Evolutionary conservation across 2,329 filamentous ascomycete genomes (phyloP).

Genomic region (Phialemonium atrogriseum): DNA sequence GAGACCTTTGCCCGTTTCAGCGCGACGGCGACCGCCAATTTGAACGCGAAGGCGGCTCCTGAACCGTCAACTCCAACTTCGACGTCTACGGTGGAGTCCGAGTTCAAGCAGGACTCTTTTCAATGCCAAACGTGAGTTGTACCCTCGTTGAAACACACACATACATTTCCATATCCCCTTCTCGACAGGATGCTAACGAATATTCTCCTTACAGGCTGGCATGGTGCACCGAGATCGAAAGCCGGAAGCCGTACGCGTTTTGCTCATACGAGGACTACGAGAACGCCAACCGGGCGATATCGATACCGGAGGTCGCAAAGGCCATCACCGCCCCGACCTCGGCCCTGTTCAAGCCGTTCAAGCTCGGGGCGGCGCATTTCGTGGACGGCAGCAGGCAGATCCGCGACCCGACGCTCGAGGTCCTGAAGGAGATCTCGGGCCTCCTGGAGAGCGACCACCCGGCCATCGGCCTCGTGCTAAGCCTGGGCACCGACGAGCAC

Average conservation of each 20-base stretch:
- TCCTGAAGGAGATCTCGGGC: slow-evolving; percentile 13
- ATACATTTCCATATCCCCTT: too few species aligned
- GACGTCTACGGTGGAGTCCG: slow-evolving; percentile 7
- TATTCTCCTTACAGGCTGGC: too few species aligned
- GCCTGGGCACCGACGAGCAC: slow-evolving; percentile 15
- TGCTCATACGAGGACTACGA: slow-evolving; percentile 16
- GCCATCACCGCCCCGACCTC: slow-evolving; percentile 14
- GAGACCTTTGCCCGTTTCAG: slow-evolving; percentile 15
- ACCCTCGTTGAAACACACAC: too few species aligned
- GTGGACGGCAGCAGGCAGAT: slow-evolving; percentile 17
- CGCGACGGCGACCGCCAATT: slow-evolving; percentile 8
- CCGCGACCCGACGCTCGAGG: slow-evolving; percentile 14
- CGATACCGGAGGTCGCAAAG: slow-evolving; percentile 16
- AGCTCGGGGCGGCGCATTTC: slow-evolving; percentile 14
- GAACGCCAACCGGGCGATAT: slow-evolving; percentile 6
- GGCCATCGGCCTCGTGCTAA: slow-evolving; percentile 14
- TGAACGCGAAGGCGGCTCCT: slow-evolving; percentile 1
- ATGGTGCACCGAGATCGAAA: slow-evolving; percentile 15
- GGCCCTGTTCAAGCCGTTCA: slow-evolving; percentile 16
- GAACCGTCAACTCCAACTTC: slow-evolving; percentile 2
- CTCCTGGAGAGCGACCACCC: slow-evolving; percentile 10
- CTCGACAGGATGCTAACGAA: too few species aligned
- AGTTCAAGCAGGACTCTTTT: slow-evolving; percentile 13
- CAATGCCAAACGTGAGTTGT: slow-evolving; percentile 16
- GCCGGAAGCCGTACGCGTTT: slow-evolving; percentile 13